A percentile compares a stretch with the other conserved stretches of the same genome.
Conservation (phyloP, 2,329 filamentous ascomycete genomes). For the Calonectria pseudoreteaudii region DNA sequence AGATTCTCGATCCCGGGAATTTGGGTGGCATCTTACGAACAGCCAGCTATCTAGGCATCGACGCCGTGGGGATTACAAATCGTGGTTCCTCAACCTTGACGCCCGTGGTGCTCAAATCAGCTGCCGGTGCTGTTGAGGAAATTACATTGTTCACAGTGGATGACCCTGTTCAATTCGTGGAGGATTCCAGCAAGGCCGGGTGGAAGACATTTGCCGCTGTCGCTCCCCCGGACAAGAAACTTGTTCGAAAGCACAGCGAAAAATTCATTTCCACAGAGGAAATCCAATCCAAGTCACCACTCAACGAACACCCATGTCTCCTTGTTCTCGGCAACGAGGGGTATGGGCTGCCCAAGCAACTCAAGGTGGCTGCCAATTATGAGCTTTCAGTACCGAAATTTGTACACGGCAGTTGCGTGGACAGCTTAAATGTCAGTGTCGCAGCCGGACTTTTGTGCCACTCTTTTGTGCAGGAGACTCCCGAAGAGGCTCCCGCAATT, state of each 20-base stretch:
- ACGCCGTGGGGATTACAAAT: slow-evolving; percentile 82
- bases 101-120: slow-evolving; percentile 85
- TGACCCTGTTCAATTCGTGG: slow-evolving; percentile 77
- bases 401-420: slow-evolving; percentile 70
- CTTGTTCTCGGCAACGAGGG: slow-evolving; percentile 88
- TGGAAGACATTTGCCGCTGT: slow-evolving; percentile 89
- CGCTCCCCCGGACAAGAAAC: slow-evolving; percentile 54
- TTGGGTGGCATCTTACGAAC: slow-evolving; percentile 90
- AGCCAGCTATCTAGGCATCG: slow-evolving; percentile 90
- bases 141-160: slow-evolving; percentile 78
- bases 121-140: slow-evolving; percentile 87
- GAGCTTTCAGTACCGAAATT: slow-evolving; percentile 74
- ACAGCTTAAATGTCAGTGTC: slow-evolving; percentile 94
- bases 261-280: slow-evolving; percentile 63
- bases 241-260: slow-evolving; percentile 48
- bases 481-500: background rate
- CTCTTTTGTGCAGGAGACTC: slow-evolving; percentile 67
- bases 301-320: slow-evolving; percentile 75
- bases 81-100: slow-evolving; percentile 80
- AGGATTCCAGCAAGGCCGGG: slow-evolving; percentile 73
- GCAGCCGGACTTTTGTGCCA: slow-evolving; percentile 82
- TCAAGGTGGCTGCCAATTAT: slow-evolving; percentile 75
- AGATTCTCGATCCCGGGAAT: slow-evolving; percentile 88
- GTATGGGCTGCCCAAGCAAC: slow-evolving; percentile 73
- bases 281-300: slow-evolving; percentile 63